These are phyloP conservation scores for Trypanosoma melophagium DNA, from an alignment of 208 protist genomes.

Conservation along the genomic window DNA sequence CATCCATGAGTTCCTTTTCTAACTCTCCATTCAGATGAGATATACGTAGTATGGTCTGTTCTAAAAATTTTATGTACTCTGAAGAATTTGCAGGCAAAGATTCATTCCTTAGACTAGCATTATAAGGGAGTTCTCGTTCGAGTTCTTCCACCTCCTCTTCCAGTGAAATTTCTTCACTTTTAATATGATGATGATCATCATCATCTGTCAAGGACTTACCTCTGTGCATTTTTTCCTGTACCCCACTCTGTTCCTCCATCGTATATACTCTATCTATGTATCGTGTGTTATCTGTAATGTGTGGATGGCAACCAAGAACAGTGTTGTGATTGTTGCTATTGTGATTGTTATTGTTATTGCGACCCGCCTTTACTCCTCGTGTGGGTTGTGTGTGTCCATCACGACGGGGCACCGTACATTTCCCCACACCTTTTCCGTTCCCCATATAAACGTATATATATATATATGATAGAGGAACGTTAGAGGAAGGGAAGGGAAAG, in stretches of 20 bases:
- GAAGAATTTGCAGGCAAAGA: background rate
- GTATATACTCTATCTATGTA: no score
- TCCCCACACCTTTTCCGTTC: no score
- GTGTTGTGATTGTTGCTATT: no score
- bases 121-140: background rate
- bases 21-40: slow-evolving; percentile 25
- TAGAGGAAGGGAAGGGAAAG: no score
- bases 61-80: slow-evolving; percentile 12
- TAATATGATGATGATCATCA: no score
- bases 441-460: no score
- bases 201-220: background rate
- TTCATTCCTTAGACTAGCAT: background rate
- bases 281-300: no score
- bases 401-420: no score
- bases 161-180: background rate
- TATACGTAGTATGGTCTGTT: slow-evolving; percentile 28
- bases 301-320: no score
- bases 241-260: no score
- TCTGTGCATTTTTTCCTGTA: background rate
- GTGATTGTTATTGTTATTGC: background rate
- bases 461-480: no score
- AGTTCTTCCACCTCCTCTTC: background rate
- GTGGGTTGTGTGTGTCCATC: no score
- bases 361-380: background rate
- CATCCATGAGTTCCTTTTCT: slow-evolving; percentile 26